These are phyloP conservation scores for Echites panduratus DNA, from an alignment of 257 asterid genomes.

Conservation along the genomic window DNA sequence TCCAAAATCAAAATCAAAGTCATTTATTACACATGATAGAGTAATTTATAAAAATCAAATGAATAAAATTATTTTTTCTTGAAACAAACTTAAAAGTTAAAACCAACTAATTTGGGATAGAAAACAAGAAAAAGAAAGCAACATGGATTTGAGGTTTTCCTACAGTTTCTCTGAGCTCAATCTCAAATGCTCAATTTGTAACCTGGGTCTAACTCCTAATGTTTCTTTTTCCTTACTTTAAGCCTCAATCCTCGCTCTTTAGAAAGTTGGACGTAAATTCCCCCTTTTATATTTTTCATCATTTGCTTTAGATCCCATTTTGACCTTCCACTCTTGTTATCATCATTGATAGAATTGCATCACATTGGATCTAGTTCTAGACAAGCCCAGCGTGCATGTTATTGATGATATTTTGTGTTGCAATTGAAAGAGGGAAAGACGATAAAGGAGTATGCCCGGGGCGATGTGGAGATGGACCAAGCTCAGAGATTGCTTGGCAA, in stretches of 20 bases:
- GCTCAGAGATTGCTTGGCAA: conserved; percentile 11
- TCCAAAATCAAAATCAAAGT: too few relatives aligned
- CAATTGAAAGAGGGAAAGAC: too few relatives aligned
- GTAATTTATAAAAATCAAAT: too few relatives aligned
- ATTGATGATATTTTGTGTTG: background rate
- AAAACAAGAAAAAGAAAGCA: background rate
- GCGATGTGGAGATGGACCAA: conserved; percentile 12
- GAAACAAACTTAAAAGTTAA: too few relatives aligned
- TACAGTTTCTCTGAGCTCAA: conserved; percentile 8
- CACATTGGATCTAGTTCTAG: too few relatives aligned
- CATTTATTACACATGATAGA: too few relatives aligned
- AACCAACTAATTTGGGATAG: too few relatives aligned
- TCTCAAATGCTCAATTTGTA: background rate
- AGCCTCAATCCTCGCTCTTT: conserved; percentile 2
- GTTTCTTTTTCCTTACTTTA: background rate
- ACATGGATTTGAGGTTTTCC: background rate
- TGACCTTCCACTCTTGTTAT: background rate
- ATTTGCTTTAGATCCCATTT: background rate
- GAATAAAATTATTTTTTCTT: too few relatives aligned
- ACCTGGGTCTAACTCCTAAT: background rate
- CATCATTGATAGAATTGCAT: too few relatives aligned
- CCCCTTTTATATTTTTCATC: background rate
- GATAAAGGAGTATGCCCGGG: conserved; percentile 2
- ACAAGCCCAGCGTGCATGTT: background rate
- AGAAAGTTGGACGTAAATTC: background rate